Percentiles rank a stretch among this genome's conserved stretches.
Conservation (phyloP, 129 eudicot genomes). For the Ambrosia artemisiifolia region DNA sequence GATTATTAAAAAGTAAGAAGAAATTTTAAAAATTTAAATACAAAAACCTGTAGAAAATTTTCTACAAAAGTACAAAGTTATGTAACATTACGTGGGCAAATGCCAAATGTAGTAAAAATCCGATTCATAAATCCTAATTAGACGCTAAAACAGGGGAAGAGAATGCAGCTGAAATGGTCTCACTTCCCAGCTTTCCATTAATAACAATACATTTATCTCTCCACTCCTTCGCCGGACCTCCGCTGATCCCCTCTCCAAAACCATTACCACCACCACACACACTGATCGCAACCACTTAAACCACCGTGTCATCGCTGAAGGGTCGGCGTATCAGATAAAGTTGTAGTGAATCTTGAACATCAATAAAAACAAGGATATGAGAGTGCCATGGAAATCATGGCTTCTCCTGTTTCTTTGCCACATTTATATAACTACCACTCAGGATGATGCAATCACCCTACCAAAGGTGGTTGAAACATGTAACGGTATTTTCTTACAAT, state of each 20-base stretch:
- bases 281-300: background rate
- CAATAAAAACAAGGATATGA: constrained; percentile 31
- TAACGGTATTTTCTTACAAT: constrained; percentile 60
- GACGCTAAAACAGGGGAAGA: constrained; percentile 41
- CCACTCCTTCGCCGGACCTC: constrained; percentile 14
- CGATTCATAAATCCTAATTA: background rate
- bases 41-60: background rate
- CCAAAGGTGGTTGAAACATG: constrained; percentile 48
- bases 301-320: too few relatives aligned
- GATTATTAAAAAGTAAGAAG: background rate
- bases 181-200: constrained; percentile 24
- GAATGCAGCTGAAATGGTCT: constrained; percentile 43
- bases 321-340: too few relatives aligned
- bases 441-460: constrained; percentile 42
- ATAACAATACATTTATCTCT: constrained; percentile 13
- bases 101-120: background rate
- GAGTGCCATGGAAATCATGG: constrained; percentile 41
- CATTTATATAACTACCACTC: constrained; percentile 13
- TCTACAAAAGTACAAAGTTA: background rate
- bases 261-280: constrained; percentile 27
- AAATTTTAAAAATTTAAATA: background rate
- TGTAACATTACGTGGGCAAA: background rate
- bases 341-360: background rate
- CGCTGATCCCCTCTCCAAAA: constrained; percentile 12
- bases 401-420: constrained; percentile 19